Base-by-base conservation (phyloP, 1,284 basidiomycete species). In the Fomes fomentarius region DNA sequence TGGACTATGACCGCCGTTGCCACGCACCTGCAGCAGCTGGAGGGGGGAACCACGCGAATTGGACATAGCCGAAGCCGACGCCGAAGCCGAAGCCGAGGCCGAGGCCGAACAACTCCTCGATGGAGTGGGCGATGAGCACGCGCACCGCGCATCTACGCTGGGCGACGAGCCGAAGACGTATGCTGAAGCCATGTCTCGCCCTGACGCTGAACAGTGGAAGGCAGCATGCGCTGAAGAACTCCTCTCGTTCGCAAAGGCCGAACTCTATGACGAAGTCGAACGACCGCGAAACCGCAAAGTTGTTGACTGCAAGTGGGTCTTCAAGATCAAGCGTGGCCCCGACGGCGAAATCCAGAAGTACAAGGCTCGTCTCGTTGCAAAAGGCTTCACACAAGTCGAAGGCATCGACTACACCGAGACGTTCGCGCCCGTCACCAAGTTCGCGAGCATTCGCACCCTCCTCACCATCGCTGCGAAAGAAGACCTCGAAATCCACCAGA, bases 341-440 rank as follows among this genome's bases (percentile, higher is more conserved):
- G 22, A 58, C 35, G 70, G 74, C 1, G 43, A 61, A 0, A 52
- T 74, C n/a, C 28, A 30, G 28, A 30, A 43, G 38, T 51, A 56
- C 46, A 58, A 54, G 44, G 51, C 56, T 6, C 37, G 52, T 2
- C 43, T 57, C 1, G 56, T 57, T 11, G 56, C 51, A 11, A 41
- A 50, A 40, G 56, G 56, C 3, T 58, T 54, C 35, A 34, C 52
- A 3, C 56, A 58, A 22, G 25, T 53, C 31, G 35, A 35, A 4
- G 51, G 76, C 74, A 45, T 75, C 22, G 74, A 80, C 57, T 80
- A 65, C 57, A 53, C 61, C 14, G 63, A 72, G 3, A 74, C 71
- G 0, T 74, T 64, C 41, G 61, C 75, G 0, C 73, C 75, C 0
- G 67, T 71, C 0, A 65, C 63, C 8, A 57, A 63, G 3, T 61